Evolutionary conservation across 345 rosid genomes (phyloP), one percentile per base, ranked within the genome.

Genomic region (Salix viminalis): DNA sequence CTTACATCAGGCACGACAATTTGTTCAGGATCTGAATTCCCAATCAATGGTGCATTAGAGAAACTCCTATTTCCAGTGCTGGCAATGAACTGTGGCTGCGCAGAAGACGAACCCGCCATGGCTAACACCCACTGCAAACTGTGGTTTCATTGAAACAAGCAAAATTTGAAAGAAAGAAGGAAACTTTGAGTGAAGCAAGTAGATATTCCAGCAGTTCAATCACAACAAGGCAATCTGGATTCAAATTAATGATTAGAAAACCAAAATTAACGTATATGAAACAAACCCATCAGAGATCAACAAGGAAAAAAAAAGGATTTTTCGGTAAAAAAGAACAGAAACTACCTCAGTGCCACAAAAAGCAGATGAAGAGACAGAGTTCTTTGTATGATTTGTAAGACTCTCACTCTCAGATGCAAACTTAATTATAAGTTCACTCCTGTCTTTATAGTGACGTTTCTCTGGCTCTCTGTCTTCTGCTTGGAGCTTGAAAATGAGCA

Each of bases 1-100:
- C 87, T 79, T 83, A 94, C 98, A 78, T 95, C 97, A 1, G 99
- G 83, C 48, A 95, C 93, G 26, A 93, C 86, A 68, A 95, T 91
- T 80, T 91, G 96, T 70, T 89, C 78, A 42, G 80, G 26, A 48
- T 89, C 91, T 5, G 86, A 62, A 83, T 82, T 79, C 2, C 88
- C 86, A 74, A 91, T 90, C 71, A 95, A 83, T 0, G 99, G 99
- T 23, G 90, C 81, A 79, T 84, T 84, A 28, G 96, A 87, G 75
- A 79, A 90, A 79, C 91, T 87, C 83, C 82, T 79, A 44, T 79
- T 88, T 34, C 94, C 97, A 18, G 86, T 78, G 76, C 95, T 84
- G 7, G 89, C 79, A 19, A 94, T 91, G 89, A 94, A 94, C 85
- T 94, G 98, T 4, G 97, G 88, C 54, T 76, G 90, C 80, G 50